phyloP scores from a whole-genome alignment of 2,329 filamentous ascomycete species.

The Arthrobotrys entomopaga region DNA sequence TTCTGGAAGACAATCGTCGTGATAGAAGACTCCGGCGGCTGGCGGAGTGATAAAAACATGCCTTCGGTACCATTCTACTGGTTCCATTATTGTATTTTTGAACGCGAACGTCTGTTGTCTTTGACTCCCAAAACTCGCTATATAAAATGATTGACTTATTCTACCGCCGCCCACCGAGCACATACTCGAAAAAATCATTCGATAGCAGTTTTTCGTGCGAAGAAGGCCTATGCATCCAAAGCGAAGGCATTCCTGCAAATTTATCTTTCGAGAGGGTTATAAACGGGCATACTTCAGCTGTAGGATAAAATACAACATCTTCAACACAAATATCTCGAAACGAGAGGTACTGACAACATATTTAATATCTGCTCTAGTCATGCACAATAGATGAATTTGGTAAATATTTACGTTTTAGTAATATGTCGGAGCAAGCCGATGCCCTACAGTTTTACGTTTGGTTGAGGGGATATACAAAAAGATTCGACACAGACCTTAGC shows the following conservation, averaged over 20 bases:
- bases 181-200: slow-evolving; percentile 28
- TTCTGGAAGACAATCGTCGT: no score
- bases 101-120: background rate
- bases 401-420: slow-evolving; percentile 45
- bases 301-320: slow-evolving; percentile 11
- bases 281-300: slow-evolving; percentile 23
- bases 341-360: background rate
- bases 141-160: slow-evolving; percentile 50
- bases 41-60: no score
- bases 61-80: background rate
- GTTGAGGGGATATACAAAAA: slow-evolving; percentile 30
- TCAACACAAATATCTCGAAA: background rate
- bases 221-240: slow-evolving; percentile 18
- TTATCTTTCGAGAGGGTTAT: slow-evolving; percentile 42
- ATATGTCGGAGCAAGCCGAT: slow-evolving; percentile 42
- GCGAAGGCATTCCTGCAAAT: slow-evolving; percentile 38
- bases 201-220: slow-evolving; percentile 25
- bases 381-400: slow-evolving; percentile 44
- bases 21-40: no score
- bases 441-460: slow-evolving; percentile 44
- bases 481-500: slow-evolving; percentile 35
- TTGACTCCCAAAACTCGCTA: background rate
- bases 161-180: slow-evolving; percentile 43
- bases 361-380: slow-evolving; percentile 17
- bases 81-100: background rate